A percentile compares a stretch with the other conserved stretches of the same genome.
phyloP scores from a whole-genome alignment of 352 stramenopile genomes.

The Thraustochytrium striatum region DNA sequence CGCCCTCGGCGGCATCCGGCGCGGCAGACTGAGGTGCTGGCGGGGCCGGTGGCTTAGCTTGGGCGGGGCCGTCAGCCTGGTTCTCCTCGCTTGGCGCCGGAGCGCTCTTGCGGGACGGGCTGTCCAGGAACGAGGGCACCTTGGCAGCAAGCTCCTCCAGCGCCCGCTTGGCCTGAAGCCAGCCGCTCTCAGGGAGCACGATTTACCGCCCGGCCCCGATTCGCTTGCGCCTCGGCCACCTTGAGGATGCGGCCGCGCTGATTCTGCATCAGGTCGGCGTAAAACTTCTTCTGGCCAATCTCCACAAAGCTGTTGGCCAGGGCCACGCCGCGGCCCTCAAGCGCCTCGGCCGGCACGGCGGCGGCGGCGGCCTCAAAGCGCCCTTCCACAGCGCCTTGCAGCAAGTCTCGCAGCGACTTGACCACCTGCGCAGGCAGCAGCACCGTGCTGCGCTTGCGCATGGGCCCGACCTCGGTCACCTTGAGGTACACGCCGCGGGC shows the following conservation, averaged over 20 bases:
- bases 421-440: not conserved
- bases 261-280: slow-evolving; percentile 38
- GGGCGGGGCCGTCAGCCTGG: not conserved
- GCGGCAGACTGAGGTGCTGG: not conserved
- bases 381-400: not conserved
- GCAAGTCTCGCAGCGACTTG: not conserved
- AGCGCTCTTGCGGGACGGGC: not conserved
- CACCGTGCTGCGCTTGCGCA: not conserved
- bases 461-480: slow-evolving; percentile 11
- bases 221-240: not conserved
- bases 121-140: not conserved
- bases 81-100: too few relatives aligned
- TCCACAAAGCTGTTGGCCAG: slow-evolving; percentile 10
- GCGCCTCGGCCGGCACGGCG: not conserved
- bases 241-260: slow-evolving; percentile 17
- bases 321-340: not conserved
- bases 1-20: not conserved
- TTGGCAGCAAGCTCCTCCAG: slow-evolving; percentile 15
- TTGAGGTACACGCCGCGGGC: slow-evolving; percentile 16
- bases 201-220: not conserved
- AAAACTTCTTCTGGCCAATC: slow-evolving; percentile 24
- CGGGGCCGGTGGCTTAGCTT: not conserved
- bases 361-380: not conserved
- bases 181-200: slow-evolving; percentile 8
- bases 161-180: slow-evolving; percentile 18